Conservation (phyloP, 192 early-diverging fungal species). For the Phlyctochytrium bullatum region DNA sequence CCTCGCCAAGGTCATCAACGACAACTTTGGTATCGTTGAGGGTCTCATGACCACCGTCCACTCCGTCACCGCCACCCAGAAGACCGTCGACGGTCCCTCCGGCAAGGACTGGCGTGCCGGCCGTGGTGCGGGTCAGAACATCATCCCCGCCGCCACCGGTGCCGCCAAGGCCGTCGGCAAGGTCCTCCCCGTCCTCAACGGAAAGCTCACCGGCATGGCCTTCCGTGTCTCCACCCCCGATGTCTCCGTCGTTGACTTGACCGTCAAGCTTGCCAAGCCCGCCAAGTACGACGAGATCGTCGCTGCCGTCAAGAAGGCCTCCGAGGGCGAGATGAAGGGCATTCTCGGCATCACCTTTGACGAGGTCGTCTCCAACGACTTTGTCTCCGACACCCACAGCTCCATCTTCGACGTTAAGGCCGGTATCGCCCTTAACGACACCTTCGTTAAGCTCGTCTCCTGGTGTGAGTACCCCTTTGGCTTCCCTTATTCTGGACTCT, state of each 20-base stretch:
- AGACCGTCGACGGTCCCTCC: conserved; percentile 98
- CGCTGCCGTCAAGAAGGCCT: conserved; percentile 76
- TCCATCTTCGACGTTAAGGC: conserved; percentile 95
- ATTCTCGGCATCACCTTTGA: conserved; percentile 93
- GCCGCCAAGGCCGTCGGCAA: conserved; percentile 99
- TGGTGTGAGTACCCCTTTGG: conserved; percentile 89
- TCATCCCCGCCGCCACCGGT: conserved; percentile 96
- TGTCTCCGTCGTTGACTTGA: conserved; percentile 97
- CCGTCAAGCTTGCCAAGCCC: conserved; percentile 84
- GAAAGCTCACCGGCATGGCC: conserved; percentile 98
- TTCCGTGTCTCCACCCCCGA: conserved; percentile 94
- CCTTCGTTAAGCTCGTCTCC: conserved; percentile 94
- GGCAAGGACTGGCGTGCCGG: conserved; percentile 97
- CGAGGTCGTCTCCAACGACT: conserved; percentile 93
- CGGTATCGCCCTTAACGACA: conserved; percentile 89
- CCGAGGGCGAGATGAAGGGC: conserved; percentile 81
- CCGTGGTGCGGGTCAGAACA: conserved; percentile 96
- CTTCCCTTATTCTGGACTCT: conserved; percentile 93
- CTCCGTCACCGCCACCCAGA: conserved; percentile 98
- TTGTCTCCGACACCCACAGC: conserved; percentile 86
- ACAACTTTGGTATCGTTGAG: conserved; percentile 93
- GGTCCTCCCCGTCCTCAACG: conserved; percentile 90
- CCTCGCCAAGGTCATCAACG: conserved; percentile 94
- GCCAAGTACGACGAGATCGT: conserved; percentile 92
- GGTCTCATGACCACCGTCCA: conserved; percentile 99